Conservation (phyloP, 78 protist species). For the Diacronema lutheri region DNA sequence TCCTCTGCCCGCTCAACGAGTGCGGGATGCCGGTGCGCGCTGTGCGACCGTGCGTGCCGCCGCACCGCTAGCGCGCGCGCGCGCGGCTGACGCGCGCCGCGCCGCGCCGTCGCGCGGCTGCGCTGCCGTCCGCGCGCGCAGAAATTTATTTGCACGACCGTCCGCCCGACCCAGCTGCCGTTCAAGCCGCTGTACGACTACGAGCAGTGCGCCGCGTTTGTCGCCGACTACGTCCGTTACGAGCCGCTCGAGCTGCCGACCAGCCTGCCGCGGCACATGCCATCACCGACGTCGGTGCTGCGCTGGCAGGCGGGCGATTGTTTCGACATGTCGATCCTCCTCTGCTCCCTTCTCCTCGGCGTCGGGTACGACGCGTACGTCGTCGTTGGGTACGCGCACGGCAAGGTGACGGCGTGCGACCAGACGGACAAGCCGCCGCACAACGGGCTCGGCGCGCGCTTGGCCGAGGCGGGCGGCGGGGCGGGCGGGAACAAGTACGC, state of each 20-base stretch:
- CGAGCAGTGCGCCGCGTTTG: conserved; percentile 43
- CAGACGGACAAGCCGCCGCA: not conserved
- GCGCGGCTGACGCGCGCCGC: not conserved
- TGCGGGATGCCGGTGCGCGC: conserved; percentile 8
- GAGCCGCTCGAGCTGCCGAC: conserved; percentile 53
- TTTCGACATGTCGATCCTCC: conserved; percentile 51
- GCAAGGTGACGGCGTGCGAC: not conserved
- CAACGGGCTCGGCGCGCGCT: not conserved
- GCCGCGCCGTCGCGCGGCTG: not conserved
- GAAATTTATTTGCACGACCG: conserved; percentile 55
- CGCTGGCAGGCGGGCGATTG: conserved; percentile 61
- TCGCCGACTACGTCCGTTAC: conserved; percentile 59
- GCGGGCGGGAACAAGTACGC: not conserved
- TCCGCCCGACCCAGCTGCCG: conserved; percentile 64
- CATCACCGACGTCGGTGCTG: conserved; percentile 50
- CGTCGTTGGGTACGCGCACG: conserved; percentile 66
- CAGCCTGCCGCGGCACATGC: conserved; percentile 37
- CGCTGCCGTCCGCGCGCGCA: not conserved
- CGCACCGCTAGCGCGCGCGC: too few species aligned
- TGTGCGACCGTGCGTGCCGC: not conserved
- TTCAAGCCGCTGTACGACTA: conserved; percentile 47
- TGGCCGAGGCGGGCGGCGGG: not conserved
- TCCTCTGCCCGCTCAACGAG: conserved; percentile 37
- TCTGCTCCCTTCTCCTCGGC: conserved; percentile 66
- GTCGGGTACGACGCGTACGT: conserved; percentile 76